These are phyloP conservation scores for Conidiobolus incongruus DNA, from an alignment of 371 early-diverging fungal species.

Conservation along the genomic window DNA sequence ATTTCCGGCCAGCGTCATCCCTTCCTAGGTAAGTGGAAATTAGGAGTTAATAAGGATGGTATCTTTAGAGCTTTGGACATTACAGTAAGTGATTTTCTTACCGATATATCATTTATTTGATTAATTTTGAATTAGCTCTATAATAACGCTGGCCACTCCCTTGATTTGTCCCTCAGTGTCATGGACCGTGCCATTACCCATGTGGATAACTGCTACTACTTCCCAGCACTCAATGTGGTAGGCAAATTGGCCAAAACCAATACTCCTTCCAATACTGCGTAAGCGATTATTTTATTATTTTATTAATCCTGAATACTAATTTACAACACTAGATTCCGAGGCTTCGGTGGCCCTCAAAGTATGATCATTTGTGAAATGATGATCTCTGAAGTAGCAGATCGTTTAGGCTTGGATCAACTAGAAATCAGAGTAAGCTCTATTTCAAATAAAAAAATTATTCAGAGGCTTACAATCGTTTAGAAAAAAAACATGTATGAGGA, in stretches of 20 bases:
- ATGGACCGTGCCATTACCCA: conserved; percentile 45
- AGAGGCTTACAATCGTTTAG: background rate
- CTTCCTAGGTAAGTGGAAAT: conserved; percentile 40
- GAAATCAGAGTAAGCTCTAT: conserved; percentile 14
- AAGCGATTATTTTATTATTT: conserved; percentile 3
- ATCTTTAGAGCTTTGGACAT: conserved; percentile 28
- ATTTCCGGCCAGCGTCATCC: conserved; percentile 52
- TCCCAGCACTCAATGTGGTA: conserved; percentile 26
- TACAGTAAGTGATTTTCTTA: conserved; percentile 3
- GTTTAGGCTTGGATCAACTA: conserved; percentile 22
- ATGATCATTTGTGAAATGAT: conserved; percentile 45
- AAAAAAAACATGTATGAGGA: conserved; percentile 32
- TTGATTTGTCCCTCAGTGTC: conserved; percentile 39
- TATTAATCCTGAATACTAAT: conserved; percentile 4
- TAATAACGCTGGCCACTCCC: conserved; percentile 45
- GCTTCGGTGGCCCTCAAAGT: conserved; percentile 56
- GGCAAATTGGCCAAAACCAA: conserved; percentile 52
- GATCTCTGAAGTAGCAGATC: conserved; percentile 41
- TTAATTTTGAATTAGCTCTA: conserved; percentile 12
- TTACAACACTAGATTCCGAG: conserved; percentile 17
- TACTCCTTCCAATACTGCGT: conserved; percentile 47
- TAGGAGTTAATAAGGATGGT: conserved; percentile 34
- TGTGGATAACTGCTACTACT: conserved; percentile 38
- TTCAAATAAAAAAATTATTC: background rate
- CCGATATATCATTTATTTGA: background rate